Conservation (phyloP, 768 basidiomycete genomes). For the Gloeostereum incarnatum region DNA sequence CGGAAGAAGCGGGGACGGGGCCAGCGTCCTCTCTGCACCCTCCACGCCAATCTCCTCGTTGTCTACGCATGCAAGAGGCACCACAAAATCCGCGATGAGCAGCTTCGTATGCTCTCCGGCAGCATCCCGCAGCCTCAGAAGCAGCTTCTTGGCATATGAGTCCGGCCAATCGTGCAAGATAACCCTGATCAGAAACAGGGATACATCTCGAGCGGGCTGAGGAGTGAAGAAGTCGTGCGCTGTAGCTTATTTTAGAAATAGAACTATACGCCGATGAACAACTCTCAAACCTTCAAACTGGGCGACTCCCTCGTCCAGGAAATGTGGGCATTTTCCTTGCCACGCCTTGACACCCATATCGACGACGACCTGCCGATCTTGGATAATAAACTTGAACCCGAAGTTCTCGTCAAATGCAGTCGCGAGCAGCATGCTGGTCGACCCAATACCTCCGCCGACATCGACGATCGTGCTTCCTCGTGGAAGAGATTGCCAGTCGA, state of each 20-base stretch:
- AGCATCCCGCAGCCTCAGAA: conserved; percentile 33
- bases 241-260: conserved; percentile 10
- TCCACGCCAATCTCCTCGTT: conserved; percentile 27
- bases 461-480: conserved; percentile 41
- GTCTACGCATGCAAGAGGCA: conserved; percentile 55
- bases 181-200: conserved; percentile 63
- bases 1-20: conserved; percentile 53
- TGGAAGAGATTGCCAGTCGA: conserved; percentile 39
- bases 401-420: conserved; percentile 16
- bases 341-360: conserved; percentile 45
- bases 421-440: conserved; percentile 27
- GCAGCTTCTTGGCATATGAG: conserved; percentile 35
- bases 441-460: conserved; percentile 53
- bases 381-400: conserved; percentile 33
- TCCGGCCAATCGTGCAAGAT: conserved; percentile 80
- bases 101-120: conserved; percentile 47
- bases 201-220: conserved; percentile 43
- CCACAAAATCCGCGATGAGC: conserved; percentile 62
- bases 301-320: conserved; percentile 44
- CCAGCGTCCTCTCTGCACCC: conserved; percentile 43
- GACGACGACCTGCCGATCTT: conserved; percentile 41
- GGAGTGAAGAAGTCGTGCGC: conserved; percentile 73
- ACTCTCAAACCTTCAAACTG: conserved; percentile 37
- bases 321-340: conserved; percentile 47
- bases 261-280: background rate